A percentile compares a stretch with the other conserved stretches of the same genome.
phyloP scores from a whole-genome alignment of 306 rosid genomes.

The Trifolium dubium region DNA sequence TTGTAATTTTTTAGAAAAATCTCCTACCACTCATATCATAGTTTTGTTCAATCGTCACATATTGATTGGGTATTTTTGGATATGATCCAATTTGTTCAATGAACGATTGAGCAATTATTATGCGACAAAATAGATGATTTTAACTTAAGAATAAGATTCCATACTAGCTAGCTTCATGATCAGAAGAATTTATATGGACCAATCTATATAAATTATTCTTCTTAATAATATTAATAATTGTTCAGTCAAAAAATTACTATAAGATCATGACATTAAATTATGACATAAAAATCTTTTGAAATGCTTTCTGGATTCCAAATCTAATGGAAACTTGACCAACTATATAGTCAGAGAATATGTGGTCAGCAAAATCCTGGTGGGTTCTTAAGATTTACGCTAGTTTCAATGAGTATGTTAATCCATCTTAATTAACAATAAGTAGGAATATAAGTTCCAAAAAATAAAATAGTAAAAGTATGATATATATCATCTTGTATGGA shows the following conservation, averaged over 20 bases:
- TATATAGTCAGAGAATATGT: slow-evolving; percentile 52
- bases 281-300: slow-evolving; percentile 45
- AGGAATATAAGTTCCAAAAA: slow-evolving; percentile 34
- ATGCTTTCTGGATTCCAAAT: slow-evolving; percentile 57
- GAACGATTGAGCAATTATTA: slow-evolving; percentile 35
- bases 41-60: slow-evolving; percentile 32
- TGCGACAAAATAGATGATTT: slow-evolving; percentile 39
- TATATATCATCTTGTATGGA: slow-evolving; percentile 29
- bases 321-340: slow-evolving; percentile 54
- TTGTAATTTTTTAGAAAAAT: neutral
- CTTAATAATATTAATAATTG: slow-evolving; percentile 9
- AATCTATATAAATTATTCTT: slow-evolving; percentile 40
- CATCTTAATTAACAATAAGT: slow-evolving; percentile 36
- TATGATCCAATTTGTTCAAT: slow-evolving; percentile 40
- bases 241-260: slow-evolving; percentile 37
- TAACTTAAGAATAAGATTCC: slow-evolving; percentile 40
- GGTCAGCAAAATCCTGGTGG: slow-evolving; percentile 49
- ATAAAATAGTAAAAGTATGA: too few relatives aligned
- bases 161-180: slow-evolving; percentile 35
- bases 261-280: slow-evolving; percentile 39
- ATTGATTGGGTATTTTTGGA: slow-evolving; percentile 38
- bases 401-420: slow-evolving; percentile 8
- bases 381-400: slow-evolving; percentile 46
- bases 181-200: slow-evolving; percentile 16
- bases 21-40: neutral